Evolutionary conservation across 208 protist genomes (phyloP), one percentile per base, ranked within the genome.

Genomic region (Acanthamoeba royreba): DNA sequence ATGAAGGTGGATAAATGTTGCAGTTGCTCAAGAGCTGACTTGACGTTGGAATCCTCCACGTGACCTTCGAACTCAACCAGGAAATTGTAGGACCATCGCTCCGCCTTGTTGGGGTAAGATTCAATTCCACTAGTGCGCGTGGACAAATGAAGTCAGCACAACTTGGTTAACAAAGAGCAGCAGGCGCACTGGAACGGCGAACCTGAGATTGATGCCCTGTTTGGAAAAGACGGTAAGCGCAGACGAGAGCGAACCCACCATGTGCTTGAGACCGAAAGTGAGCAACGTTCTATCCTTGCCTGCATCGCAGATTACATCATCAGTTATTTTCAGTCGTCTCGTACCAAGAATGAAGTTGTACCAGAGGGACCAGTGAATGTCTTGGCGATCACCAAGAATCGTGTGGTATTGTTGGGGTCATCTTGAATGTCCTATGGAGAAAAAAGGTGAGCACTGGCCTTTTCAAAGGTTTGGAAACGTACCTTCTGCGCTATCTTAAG

Each of bases 51-150:
- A 35, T 92, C 87, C 87, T 92, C 58, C 55, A 92, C 87, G 31
- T 92, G 87, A 17, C 87, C 87, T 31, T 92, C 87, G 55, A 92
- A 58, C 87, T 92, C 87, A 1, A 92, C 87, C 25, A 92, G 58
- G 40, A 92, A 92, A 58, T 92, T 92, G 58, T 92, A 92, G 1
- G 55, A 49, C 87, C 87, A 92, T 4, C n/a, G 15, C 58, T 92
- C 55, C 9, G 31, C 40, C 87, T 92, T 92, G 87, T 77, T 77
- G 13, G 87, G 87, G 58, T 92, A 77, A 25, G 55, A 79, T 42
- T 92, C 87, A 58, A 92, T 92, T 13, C 55, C 87, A 42, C 69
- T 81, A 40, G 28, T 33, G 58, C 13, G 1, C 1, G 22, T 40
- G 45, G 19, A 0, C 15, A 11, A 66, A 17, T 28, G 25, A 28